Percentiles rank a stretch among this genome's conserved stretches.
Evolutionary conservation across 345 rosid genomes (phyloP).

Genomic region (Hibiscus syriacus): DNA sequence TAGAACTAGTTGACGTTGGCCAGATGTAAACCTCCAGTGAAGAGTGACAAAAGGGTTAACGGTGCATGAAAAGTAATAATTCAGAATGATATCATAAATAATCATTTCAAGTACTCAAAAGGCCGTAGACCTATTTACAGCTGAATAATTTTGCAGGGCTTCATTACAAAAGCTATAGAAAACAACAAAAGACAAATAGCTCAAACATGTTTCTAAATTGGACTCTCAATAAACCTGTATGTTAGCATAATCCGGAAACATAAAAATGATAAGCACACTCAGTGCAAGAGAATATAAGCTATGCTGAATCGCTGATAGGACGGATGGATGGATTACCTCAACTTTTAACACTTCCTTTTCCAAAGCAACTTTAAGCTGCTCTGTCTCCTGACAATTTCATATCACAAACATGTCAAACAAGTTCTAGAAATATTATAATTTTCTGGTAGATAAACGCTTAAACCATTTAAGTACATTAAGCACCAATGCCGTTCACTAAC

Average conservation of each 20-base stretch:
- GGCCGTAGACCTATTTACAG: neutral
- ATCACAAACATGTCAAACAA: constrained; percentile 22
- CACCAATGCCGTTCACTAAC: neutral
- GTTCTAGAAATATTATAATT: neutral
- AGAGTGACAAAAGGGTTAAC: neutral
- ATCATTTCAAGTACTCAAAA: neutral
- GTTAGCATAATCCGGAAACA: neutral
- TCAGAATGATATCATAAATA: neutral
- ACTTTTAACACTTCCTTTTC: constrained; percentile 63
- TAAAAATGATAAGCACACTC: neutral
- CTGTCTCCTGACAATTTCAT: constrained; percentile 57
- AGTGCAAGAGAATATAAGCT: constrained; percentile 4
- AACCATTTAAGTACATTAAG: neutral
- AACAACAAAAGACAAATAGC: neutral
- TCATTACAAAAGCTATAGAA: neutral
- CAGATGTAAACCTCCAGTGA: neutral
- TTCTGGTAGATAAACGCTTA: neutral
- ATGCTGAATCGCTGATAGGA: neutral
- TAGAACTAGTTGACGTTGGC: neutral
- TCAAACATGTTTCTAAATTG: neutral
- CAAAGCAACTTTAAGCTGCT: constrained; percentile 58
- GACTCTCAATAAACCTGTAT: neutral
- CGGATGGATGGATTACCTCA: constrained; percentile 44
- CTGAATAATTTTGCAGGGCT: neutral
- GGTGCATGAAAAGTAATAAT: neutral